Evolutionary conservation across 805 yeast species (phyloP), one percentile per base, ranked within the genome.

Genomic region (Pichia membranifaciens): DNA sequence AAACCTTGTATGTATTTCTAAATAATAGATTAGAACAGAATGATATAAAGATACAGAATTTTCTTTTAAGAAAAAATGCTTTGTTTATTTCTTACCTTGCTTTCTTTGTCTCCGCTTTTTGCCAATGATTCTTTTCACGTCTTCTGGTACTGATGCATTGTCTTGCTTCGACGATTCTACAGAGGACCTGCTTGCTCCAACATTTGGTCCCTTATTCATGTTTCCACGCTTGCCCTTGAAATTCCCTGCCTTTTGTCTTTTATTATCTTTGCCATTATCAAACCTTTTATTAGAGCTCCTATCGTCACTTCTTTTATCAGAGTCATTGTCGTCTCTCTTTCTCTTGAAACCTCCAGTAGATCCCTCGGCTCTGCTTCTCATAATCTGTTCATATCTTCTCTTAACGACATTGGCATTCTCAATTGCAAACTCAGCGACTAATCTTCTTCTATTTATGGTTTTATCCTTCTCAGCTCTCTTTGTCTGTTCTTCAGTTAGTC

Each of bases 361-460:
- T 64, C 45, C 43, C 7, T 44, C 43, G 2, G 37, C 45, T 51
- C 63, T 59, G 45, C 66, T 55, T 35, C 50, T 49, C 10, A 54
- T 64, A 32, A 76, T 75, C 58, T 74, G 81, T 44, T 89, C 96
- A 51, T 78, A 76, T 72, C 97, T 83, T 68, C 97, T 84, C 69
- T 86, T 87, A 37, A 93, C 83, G 48, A 93, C 96, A 61, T 86
- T 85, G 28, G 97, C 95, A 64, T 93, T 89, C 64, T 93, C 99
- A 58, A 93, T 76, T 5, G 99, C 97, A 71, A 93, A 93, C 64
- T 93, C 99, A 29, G 81, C 98, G 58, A 91, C 87, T 50, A 93
- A 72, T 52, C 87, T 79, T 69, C 96, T 81, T 61, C 78, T 78
- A 47, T 74, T 71, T 34, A 72, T 57, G 6, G 55, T 41, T 8